A percentile compares a stretch with the other conserved stretches of the same genome.
Conservation (phyloP, 2,329 filamentous ascomycete genomes). For the Nigrospora oryzae region DNA sequence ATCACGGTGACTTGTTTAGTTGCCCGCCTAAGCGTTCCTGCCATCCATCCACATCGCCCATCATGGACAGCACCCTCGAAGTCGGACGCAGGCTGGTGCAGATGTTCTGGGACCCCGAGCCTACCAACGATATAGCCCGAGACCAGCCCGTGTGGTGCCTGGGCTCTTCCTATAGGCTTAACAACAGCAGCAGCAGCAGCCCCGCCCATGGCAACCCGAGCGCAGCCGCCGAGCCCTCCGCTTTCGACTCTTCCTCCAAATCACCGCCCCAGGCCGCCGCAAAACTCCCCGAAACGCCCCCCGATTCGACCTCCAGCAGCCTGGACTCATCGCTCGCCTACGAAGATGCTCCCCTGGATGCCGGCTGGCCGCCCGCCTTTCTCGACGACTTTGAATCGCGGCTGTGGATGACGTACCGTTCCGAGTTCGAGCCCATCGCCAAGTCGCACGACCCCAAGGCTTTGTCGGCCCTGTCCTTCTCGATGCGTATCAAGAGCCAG, state of each 20-base stretch:
- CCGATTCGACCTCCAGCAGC: conserved; percentile 40
- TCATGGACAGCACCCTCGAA: conserved; percentile 48
- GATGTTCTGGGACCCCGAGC: conserved; percentile 87
- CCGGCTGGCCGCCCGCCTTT: conserved; percentile 77
- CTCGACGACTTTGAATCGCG: conserved; percentile 87
- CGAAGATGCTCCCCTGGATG: conserved; percentile 33
- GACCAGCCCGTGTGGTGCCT: conserved; percentile 80
- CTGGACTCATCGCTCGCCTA: conserved; percentile 43
- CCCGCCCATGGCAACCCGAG: not conserved
- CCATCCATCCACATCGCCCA: not conserved
- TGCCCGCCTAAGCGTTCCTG: no score
- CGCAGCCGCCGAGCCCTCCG: not conserved
- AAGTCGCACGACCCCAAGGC: conserved; percentile 70
- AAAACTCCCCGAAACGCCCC: conserved; percentile 33
- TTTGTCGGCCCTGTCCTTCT: conserved; percentile 63
- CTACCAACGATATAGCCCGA: conserved; percentile 63
- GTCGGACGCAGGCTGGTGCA: conserved; percentile 76
- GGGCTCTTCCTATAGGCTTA: conserved; percentile 42
- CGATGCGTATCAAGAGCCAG: conserved; percentile 75
- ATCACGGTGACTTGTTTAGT: no score
- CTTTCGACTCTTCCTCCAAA: conserved; percentile 3
- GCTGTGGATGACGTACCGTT: conserved; percentile 95
- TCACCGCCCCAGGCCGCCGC: conserved; percentile 9
- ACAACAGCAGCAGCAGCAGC: conserved; percentile 7
- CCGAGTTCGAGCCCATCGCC: conserved; percentile 74